Percentiles rank a stretch among this genome's conserved stretches.
Conservation (phyloP, 176 grass and related monocot species). For the Triticum aestivum region DNA sequence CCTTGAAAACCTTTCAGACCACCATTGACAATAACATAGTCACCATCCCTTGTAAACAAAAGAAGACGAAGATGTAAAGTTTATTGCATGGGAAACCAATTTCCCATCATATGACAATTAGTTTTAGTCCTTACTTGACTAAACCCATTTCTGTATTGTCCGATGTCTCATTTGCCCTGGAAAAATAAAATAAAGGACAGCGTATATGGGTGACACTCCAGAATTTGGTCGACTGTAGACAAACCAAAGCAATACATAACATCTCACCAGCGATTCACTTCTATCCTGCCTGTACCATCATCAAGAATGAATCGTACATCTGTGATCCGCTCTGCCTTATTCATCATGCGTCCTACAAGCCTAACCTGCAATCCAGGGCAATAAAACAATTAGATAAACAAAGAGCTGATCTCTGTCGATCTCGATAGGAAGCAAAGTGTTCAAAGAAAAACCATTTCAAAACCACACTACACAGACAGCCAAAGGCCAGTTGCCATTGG, state of each 20-base stretch:
- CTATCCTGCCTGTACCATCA: slow-evolving; percentile 82
- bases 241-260: neutral
- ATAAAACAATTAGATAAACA: slow-evolving; percentile 4
- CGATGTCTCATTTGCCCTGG: slow-evolving; percentile 65
- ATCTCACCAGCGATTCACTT: slow-evolving; percentile 76
- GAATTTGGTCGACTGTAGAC: neutral
- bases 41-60: slow-evolving; percentile 51
- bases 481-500: neutral
- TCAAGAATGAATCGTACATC: slow-evolving; percentile 77
- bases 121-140: slow-evolving; percentile 43
- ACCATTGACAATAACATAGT: slow-evolving; percentile 79
- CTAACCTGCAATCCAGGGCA: slow-evolving; percentile 55
- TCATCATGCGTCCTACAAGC: slow-evolving; percentile 73
- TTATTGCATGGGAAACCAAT: neutral
- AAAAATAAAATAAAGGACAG: slow-evolving; percentile 8
- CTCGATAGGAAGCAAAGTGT: neutral
- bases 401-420: neutral
- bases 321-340: slow-evolving; percentile 68
- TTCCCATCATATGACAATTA: neutral
- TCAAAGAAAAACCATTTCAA: neutral
- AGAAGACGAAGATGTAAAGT: slow-evolving; percentile 21
- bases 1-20: slow-evolving; percentile 93
- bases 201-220: neutral
- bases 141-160: slow-evolving; percentile 67
- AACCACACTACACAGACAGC: neutral